Conservation (phyloP, 176 grass and related monocot species). For the Oryza meridionalis region DNA sequence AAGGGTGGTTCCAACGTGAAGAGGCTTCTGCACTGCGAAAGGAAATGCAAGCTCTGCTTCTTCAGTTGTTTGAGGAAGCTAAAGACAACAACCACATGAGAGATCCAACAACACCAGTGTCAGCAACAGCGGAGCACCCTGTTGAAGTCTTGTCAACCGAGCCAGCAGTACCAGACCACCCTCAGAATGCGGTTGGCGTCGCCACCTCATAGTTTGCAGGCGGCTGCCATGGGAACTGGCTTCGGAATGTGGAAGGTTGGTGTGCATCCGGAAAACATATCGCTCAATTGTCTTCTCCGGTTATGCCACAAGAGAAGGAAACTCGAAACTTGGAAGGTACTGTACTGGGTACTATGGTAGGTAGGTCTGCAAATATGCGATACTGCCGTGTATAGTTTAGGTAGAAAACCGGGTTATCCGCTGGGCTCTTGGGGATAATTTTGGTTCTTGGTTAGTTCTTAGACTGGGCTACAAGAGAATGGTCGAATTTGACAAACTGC, state of each 20-base stretch:
- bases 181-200: constrained; percentile 23
- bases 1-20: constrained; percentile 71
- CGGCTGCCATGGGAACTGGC: too few species aligned
- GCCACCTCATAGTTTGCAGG: not conserved
- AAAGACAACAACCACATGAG: constrained; percentile 31
- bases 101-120: not conserved
- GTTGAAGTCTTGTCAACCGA: constrained; percentile 18
- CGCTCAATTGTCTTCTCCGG: too few species aligned
- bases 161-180: constrained; percentile 7
- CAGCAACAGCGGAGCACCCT: not conserved
- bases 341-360: not conserved
- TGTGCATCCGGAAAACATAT: too few species aligned
- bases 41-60: constrained; percentile 46
- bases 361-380: not conserved
- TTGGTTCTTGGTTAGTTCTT: not conserved
- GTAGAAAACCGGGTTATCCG: not conserved
- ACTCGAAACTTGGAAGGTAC: constrained; percentile 7
- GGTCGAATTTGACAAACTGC: not conserved
- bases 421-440: not conserved
- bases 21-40: constrained; percentile 71
- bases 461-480: not conserved
- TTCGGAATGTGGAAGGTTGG: too few species aligned
- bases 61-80: constrained; percentile 53
- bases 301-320: not conserved
- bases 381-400: constrained; percentile 11